Evolutionary conservation across 805 yeast genomes (phyloP), one percentile per base, ranked within the genome.

Genomic region (Sungouiella thailandica): DNA sequence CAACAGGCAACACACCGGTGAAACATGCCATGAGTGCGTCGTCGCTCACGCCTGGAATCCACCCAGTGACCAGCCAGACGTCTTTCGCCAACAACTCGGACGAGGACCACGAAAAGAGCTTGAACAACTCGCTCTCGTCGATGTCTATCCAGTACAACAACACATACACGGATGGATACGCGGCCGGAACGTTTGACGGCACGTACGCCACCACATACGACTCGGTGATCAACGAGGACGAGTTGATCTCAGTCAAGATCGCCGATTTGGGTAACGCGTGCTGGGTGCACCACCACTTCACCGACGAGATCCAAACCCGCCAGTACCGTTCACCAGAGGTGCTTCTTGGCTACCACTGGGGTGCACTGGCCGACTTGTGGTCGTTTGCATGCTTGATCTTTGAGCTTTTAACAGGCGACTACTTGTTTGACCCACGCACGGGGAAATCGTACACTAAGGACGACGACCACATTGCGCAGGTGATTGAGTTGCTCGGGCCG

Each of bases 251-350:
- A n/a, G 75, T 79, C 23, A 80, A 80, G 44, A 70, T 80, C 25
- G 85, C 85, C 3, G 86, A 80, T 53, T 63, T 80, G 40, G 86
- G 86, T 22, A 80, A 80, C 51, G 82, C 84, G 3, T 78, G 84
- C 54, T 78, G 80, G 76, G 59, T 64, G 17, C 63, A 72, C 45
- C 72, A 69, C 34, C 86, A 80, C 51, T 80, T 74, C 51, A 77
- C 84, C 4, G 75, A 77, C 47, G 83, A 78, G 49, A 78, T 79
- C 39, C 83, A 79, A 53, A 79, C 86, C 2, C 55, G 86, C 37
- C 84, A 79, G 47, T 79, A 79, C 49, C 56, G 86, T 23, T 63
- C 82, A 1, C 84, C 85, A 0, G 86, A 80, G 46, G 72, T 78
- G 2, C 62, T 80, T 4, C 52, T 80, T 25, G 78, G 78, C 15